phyloP scores from a whole-genome alignment of 495 filamentous ascomycete species.

The Beverwykella pulmonaria region DNA sequence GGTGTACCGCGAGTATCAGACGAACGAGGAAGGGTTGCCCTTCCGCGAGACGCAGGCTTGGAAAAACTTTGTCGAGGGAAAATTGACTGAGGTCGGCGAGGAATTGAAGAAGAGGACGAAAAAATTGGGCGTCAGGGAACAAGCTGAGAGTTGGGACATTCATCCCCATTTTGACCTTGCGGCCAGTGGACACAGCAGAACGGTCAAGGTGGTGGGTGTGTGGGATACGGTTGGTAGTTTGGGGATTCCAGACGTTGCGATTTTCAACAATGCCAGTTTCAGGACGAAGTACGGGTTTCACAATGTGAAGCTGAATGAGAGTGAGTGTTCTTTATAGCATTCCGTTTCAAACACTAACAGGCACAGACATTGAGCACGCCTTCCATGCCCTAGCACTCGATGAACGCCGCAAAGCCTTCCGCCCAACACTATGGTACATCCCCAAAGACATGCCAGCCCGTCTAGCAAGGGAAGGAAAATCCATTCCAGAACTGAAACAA shows the following conservation, averaged over 20 bases:
- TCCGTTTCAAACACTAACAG: slow-evolving; percentile 2
- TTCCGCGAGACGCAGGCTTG: slow-evolving; percentile 29
- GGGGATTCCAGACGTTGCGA: slow-evolving; percentile 41
- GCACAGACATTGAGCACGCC: slow-evolving; percentile 56
- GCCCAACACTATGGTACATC: slow-evolving; percentile 58
- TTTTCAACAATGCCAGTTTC: slow-evolving; percentile 15
- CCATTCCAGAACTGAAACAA: slow-evolving; percentile 48
- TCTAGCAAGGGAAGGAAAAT: slow-evolving; percentile 31
- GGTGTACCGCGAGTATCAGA: slow-evolving; percentile 43
- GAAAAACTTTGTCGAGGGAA: slow-evolving; percentile 29
- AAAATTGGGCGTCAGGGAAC: not conserved
- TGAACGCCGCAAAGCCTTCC: slow-evolving; percentile 56
- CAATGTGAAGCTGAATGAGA: slow-evolving; percentile 32
- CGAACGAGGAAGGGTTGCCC: slow-evolving; percentile 16
- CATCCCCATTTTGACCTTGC: slow-evolving; percentile 17
- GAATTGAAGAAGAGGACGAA: not conserved
- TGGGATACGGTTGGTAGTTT: slow-evolving; percentile 63
- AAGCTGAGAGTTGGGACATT: slow-evolving; percentile 24
- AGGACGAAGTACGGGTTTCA: slow-evolving; percentile 34
- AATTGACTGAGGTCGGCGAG: slow-evolving; percentile 12
- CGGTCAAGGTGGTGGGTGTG: slow-evolving; percentile 58
- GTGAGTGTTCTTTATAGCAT: slow-evolving; percentile 7
- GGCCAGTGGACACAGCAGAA: slow-evolving; percentile 22
- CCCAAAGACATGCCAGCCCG: slow-evolving; percentile 33
- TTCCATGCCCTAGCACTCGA: slow-evolving; percentile 65